Evolutionary conservation across 495 filamentous ascomycete genomes (phyloP).

Genomic region (Xylaria curta): DNA sequence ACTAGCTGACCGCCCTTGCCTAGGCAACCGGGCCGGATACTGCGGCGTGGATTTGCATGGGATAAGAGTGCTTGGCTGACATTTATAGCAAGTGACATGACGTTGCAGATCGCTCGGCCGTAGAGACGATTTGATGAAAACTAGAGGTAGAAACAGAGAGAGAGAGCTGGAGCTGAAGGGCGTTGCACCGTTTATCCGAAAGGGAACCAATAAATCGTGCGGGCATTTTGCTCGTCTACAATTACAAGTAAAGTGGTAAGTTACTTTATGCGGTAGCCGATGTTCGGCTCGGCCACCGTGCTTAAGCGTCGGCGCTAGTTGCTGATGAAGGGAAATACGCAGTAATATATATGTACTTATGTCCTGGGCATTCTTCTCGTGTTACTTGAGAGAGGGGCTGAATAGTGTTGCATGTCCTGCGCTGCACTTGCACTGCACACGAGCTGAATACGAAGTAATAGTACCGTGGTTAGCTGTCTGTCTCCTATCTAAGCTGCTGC

Average conservation of each 20-base stretch:
- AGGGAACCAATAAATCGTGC: neutral
- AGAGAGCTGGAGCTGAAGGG: conserved; percentile 8
- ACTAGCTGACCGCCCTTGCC: neutral
- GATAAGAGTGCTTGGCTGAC: neutral
- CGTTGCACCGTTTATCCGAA: conserved; percentile 21
- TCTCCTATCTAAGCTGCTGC: neutral
- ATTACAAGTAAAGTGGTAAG: too few species aligned
- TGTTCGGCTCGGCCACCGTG: conserved; percentile 4
- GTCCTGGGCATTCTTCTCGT: conserved; percentile 12
- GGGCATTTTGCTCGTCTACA: neutral
- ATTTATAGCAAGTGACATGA: conserved; percentile 10
- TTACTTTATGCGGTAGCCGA: neutral
- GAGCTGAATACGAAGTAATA: conserved; percentile 18
- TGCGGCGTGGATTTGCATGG: conserved; percentile 7
- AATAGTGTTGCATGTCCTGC: conserved; percentile 16
- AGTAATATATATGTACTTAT: neutral
- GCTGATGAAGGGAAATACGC: neutral
- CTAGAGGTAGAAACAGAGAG: neutral
- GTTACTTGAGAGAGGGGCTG: conserved; percentile 16
- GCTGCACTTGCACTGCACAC: conserved; percentile 5
- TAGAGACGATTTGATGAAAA: conserved; percentile 18
- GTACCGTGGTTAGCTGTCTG: neutral
- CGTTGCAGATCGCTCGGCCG: conserved; percentile 20
- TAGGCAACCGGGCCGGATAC: conserved; percentile 14
- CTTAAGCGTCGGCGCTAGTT: conserved; percentile 12